A percentile compares a stretch with the other conserved stretches of the same genome.
These are phyloP conservation scores for Bisporella sp. DNA, from an alignment of 2,329 filamentous ascomycete species.

Conservation along the genomic window DNA sequence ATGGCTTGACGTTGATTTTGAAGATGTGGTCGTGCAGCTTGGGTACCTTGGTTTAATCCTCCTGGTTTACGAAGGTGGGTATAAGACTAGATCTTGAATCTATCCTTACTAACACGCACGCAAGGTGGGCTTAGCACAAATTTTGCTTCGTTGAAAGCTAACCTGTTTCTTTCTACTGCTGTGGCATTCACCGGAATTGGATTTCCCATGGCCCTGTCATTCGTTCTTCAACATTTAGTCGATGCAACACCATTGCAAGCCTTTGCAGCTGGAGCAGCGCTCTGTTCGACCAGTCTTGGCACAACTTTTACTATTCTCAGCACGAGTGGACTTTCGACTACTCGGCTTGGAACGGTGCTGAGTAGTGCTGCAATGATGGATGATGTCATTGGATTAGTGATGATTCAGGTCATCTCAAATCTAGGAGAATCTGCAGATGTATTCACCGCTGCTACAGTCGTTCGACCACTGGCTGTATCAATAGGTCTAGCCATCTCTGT, in stretches of 20 bases:
- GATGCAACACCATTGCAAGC: conserved; percentile 29
- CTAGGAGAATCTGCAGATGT: conserved; percentile 34
- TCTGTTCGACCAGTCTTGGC: conserved; percentile 69
- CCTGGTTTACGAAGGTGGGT: conserved; percentile 54
- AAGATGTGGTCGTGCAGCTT: neutral
- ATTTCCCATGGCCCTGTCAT: conserved; percentile 59
- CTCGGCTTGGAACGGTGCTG: conserved; percentile 52
- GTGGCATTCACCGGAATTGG: conserved; percentile 62
- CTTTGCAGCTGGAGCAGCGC: conserved; percentile 65
- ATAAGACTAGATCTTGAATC: neutral
- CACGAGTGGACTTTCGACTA: conserved; percentile 39
- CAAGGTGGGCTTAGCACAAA: conserved; percentile 17
- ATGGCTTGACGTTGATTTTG: neutral
- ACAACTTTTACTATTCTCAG: conserved; percentile 59
- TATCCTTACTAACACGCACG: neutral
- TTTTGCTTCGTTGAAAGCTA: conserved; percentile 41
- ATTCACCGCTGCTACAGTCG: conserved; percentile 21
- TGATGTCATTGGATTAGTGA: conserved; percentile 69
- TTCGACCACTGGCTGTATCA: conserved; percentile 34
- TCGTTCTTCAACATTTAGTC: conserved; percentile 28
- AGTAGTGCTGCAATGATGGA: conserved; percentile 75
- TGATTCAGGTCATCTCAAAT: conserved; percentile 69
- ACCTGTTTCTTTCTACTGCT: conserved; percentile 48
- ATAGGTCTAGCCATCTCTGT: neutral
- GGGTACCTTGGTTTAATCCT: conserved; percentile 63